Conservation (phyloP, 2,329 filamentous ascomycete species). For the Botrytis cinerea region DNA sequence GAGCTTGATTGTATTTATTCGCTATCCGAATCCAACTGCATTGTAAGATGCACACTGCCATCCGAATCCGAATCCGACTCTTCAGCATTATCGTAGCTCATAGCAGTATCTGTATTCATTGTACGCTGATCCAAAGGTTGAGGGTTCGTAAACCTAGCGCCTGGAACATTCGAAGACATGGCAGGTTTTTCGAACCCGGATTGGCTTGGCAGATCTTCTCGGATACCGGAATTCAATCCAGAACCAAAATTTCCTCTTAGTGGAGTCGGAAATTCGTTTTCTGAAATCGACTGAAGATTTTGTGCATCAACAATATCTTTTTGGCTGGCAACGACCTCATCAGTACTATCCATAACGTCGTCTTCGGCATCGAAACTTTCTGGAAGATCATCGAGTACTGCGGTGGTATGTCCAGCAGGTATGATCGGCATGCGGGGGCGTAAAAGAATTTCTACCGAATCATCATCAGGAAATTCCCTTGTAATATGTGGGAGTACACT, state of each 20-base stretch:
- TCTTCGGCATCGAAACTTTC: slow-evolving; percentile 3
- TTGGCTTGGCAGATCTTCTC: background rate
- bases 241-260: no score
- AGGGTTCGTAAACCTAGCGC: background rate
- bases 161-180: background rate
- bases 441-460: slow-evolving; percentile 70
- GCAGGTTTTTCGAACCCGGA: background rate
- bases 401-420: slow-evolving; percentile 28
- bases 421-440: slow-evolving; percentile 53
- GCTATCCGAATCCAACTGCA: slow-evolving; percentile 21
- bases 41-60: slow-evolving; percentile 23
- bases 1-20: slow-evolving; percentile 10
- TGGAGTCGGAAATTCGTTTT: background rate
- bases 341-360: slow-evolving; percentile 9
- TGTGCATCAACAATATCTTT: background rate
- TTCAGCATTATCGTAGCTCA: slow-evolving; percentile 10
- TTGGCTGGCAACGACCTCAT: background rate
- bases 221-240: background rate
- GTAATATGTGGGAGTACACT: slow-evolving; percentile 81
- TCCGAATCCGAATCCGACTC: slow-evolving; percentile 17
- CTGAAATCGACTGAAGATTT: background rate
- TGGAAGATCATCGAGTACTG: slow-evolving; percentile 6
- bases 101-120: slow-evolving; percentile 9
- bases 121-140: background rate
- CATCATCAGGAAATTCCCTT: slow-evolving; percentile 61